Evolutionary conservation across 306 rosid genomes (phyloP).

Genomic region (Glycine latifolia): DNA sequence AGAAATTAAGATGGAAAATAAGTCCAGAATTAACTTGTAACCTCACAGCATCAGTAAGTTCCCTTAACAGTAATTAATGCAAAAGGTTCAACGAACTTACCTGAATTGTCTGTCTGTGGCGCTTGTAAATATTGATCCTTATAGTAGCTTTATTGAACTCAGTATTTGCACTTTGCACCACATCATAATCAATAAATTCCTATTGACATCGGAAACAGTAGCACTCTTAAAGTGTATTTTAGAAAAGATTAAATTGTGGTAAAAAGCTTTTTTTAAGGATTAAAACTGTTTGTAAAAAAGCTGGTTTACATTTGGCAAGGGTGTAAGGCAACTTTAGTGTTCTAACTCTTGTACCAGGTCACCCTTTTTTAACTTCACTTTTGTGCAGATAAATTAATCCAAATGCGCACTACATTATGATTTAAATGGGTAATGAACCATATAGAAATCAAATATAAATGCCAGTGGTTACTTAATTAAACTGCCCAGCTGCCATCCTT

Average conservation of each 20-base stretch:
- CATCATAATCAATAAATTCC: conserved; percentile 83
- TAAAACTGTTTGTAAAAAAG: background rate
- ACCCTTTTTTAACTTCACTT: background rate
- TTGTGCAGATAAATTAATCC: conserved; percentile 12
- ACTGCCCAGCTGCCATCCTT: background rate
- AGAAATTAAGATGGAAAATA: conserved; percentile 42
- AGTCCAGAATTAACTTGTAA: conserved; percentile 33
- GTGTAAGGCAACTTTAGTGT: too few relatives aligned
- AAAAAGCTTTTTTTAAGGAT: background rate
- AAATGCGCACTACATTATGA: conserved; percentile 10
- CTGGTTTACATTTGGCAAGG: background rate
- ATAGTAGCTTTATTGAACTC: conserved; percentile 55
- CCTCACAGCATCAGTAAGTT: conserved; percentile 28
- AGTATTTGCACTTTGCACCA: conserved; percentile 65
- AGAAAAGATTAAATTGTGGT: conserved; percentile 4
- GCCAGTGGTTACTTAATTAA: background rate
- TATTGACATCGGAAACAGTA: conserved; percentile 45
- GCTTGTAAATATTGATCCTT: conserved; percentile 84
- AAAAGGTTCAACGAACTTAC: conserved; percentile 48
- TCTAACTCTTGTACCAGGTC: background rate
- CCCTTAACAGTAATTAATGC: conserved; percentile 16
- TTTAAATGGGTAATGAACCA: conserved; percentile 15
- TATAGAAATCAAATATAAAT: conserved; percentile 23
- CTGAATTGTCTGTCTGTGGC: conserved; percentile 96
- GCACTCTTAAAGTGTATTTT: background rate